Percentiles rank a stretch among this genome's conserved stretches.
Evolutionary conservation across 208 protist species (phyloP).

Genomic region (Angomonas deanei): DNA sequence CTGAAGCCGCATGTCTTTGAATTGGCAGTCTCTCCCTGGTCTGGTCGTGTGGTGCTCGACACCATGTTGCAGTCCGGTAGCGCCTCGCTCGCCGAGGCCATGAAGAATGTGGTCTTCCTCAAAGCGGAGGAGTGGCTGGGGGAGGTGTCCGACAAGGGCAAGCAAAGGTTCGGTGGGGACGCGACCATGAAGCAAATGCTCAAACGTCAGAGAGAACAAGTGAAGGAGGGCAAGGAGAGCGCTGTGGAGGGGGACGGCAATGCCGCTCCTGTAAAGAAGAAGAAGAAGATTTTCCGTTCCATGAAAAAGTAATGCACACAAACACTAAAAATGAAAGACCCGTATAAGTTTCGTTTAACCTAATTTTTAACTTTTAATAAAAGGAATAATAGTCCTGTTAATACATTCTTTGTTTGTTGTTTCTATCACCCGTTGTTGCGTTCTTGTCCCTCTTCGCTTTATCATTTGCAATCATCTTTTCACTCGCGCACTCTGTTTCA

Average conservation of each 20-base stretch:
- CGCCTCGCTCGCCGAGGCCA: slow-evolving; percentile 55
- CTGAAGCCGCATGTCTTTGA: slow-evolving; percentile 86
- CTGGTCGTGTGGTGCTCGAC: slow-evolving; percentile 82
- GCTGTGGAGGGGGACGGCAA: background rate
- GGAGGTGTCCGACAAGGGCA: slow-evolving; percentile 39
- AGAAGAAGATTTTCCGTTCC: slow-evolving; percentile 64
- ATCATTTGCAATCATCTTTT: slow-evolving; percentile 3
- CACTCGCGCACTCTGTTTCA: background rate
- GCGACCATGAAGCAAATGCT: slow-evolving; percentile 66
- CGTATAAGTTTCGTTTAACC: too few relatives aligned
- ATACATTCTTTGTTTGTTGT: too few relatives aligned
- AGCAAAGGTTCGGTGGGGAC: slow-evolving; percentile 44
- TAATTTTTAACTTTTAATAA: slow-evolving; percentile 1
- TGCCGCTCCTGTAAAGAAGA: slow-evolving; percentile 15
- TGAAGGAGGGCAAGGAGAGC: slow-evolving; percentile 17
- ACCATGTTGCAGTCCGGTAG: slow-evolving; percentile 68
- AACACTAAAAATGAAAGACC: background rate
- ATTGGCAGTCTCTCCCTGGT: slow-evolving; percentile 79
- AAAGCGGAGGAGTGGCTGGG: slow-evolving; percentile 80
- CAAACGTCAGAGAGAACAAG: slow-evolving; percentile 58
- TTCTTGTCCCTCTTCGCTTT: slow-evolving; percentile 1
- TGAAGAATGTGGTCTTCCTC: slow-evolving; percentile 81
- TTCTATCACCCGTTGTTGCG: background rate
- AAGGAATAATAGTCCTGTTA: background rate
- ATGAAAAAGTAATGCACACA: slow-evolving; percentile 52